phyloP scores from a whole-genome alignment of 495 filamentous ascomycete genomes.

The Lasiosphaeria ovina region DNA sequence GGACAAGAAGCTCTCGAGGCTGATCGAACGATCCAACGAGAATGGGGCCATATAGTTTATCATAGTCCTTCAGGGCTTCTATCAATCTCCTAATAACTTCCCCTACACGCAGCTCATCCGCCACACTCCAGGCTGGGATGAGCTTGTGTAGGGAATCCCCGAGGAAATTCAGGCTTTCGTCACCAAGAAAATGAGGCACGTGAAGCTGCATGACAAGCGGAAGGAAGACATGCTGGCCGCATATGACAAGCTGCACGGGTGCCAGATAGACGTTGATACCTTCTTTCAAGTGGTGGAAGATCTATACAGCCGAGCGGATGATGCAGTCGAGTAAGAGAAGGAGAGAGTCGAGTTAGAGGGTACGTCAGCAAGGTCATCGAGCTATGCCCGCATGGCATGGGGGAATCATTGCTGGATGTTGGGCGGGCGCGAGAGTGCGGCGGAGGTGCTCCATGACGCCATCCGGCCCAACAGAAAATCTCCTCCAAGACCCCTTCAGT shows the following conservation, averaged over 20 bases:
- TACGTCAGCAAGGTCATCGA: background rate
- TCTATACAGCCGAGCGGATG: slow-evolving; percentile 6
- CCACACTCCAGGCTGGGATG: slow-evolving; percentile 4
- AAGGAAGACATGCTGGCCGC: background rate
- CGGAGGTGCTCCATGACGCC: background rate
- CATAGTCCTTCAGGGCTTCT: slow-evolving; percentile 5
- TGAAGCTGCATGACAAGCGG: background rate
- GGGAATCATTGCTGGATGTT: background rate
- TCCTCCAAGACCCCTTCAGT: background rate
- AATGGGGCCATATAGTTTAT: background rate
- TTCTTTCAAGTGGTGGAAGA: slow-evolving; percentile 7
- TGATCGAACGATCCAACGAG: background rate
- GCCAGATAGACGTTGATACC: slow-evolving; percentile 7
- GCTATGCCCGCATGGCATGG: background rate
- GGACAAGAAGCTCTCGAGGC: background rate
- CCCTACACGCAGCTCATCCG: background rate
- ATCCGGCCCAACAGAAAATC: background rate
- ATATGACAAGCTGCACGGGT: slow-evolving; percentile 4
- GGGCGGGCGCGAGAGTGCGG: background rate
- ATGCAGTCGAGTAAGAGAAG: slow-evolving; percentile 8
- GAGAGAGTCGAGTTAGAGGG: background rate
- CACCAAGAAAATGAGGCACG: background rate
- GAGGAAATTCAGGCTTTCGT: background rate
- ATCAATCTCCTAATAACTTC: background rate
- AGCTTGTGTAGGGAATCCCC: background rate